Percentiles rank a stretch among this genome's conserved stretches.
phyloP scores from a whole-genome alignment of 148 eudicot genomes.

The Limonium bicolor region DNA sequence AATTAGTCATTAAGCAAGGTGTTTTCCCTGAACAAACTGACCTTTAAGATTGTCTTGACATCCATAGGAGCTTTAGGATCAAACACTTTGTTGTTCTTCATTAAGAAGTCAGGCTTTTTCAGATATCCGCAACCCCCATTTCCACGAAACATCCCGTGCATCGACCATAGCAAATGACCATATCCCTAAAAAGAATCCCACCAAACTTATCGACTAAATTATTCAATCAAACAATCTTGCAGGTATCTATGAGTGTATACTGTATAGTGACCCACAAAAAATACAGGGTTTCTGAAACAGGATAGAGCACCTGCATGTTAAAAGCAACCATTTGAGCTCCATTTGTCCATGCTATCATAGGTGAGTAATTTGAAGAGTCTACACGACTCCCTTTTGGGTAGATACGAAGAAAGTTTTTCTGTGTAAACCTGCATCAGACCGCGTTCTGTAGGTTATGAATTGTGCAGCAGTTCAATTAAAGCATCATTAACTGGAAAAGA shows the following conservation, averaged over 20 bases:
- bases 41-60: conserved; percentile 53
- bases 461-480: not conserved
- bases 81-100: conserved; percentile 38
- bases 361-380: conserved; percentile 52
- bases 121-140: conserved; percentile 83
- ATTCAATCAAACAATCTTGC: not conserved
- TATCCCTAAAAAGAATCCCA: conserved; percentile 31
- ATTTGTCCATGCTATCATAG: conserved; percentile 52
- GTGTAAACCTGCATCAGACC: conserved; percentile 45
- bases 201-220: not conserved
- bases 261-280: not conserved
- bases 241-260: not conserved
- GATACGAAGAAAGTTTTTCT: conserved; percentile 44
- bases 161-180: conserved; percentile 62
- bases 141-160: conserved; percentile 75
- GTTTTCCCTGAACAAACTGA: no score
- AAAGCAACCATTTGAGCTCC: conserved; percentile 86
- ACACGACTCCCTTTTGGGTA: conserved; percentile 76
- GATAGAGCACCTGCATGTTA: conserved; percentile 49
- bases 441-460: no score
- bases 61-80: conserved; percentile 36
- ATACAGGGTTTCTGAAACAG: not conserved
- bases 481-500: not conserved
- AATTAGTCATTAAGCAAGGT: no score
- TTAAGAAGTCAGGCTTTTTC: conserved; percentile 62